These are phyloP conservation scores for Helotiales sp. DNA, from an alignment of 2,329 filamentous ascomycete species.

Conservation along the genomic window DNA sequence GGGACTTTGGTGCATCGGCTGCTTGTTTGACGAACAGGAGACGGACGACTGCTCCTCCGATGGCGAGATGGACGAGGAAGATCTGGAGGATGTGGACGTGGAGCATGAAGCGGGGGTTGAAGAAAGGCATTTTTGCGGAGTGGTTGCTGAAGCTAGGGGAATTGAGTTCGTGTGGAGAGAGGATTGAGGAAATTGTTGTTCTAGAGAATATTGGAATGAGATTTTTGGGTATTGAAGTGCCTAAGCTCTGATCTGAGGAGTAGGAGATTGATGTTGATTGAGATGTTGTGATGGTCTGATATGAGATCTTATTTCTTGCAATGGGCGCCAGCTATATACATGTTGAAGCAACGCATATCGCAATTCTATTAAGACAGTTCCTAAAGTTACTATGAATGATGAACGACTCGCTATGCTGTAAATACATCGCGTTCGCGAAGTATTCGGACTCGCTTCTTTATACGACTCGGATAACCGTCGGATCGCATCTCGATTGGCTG, in stretches of 20 bases:
- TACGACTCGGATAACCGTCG: background rate
- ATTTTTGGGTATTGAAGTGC: background rate
- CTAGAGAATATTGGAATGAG: background rate
- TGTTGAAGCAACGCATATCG: background rate
- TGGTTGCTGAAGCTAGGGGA: too few relatives aligned
- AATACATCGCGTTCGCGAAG: background rate
- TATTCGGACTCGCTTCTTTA: background rate
- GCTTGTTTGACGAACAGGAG: slow-evolving; percentile 6
- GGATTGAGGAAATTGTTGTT: background rate
- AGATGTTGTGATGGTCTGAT: background rate
- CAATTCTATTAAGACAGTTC: background rate
- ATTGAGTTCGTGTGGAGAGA: background rate
- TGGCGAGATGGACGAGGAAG: slow-evolving; percentile 2
- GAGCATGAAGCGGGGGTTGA: slow-evolving; percentile 4
- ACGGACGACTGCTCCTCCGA: slow-evolving; percentile 5
- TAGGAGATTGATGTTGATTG: background rate
- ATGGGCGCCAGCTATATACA: background rate
- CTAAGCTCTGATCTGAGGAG: too few relatives aligned
- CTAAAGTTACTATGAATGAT: background rate
- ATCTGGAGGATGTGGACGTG: slow-evolving; percentile 13
- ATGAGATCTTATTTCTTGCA: background rate
- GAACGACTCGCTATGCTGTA: background rate
- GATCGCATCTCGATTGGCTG: background rate
- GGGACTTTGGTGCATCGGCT: background rate
- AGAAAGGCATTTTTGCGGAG: slow-evolving; percentile 2